Conservation (phyloP, 345 rosid species). For the Ailanthus altissimus region DNA sequence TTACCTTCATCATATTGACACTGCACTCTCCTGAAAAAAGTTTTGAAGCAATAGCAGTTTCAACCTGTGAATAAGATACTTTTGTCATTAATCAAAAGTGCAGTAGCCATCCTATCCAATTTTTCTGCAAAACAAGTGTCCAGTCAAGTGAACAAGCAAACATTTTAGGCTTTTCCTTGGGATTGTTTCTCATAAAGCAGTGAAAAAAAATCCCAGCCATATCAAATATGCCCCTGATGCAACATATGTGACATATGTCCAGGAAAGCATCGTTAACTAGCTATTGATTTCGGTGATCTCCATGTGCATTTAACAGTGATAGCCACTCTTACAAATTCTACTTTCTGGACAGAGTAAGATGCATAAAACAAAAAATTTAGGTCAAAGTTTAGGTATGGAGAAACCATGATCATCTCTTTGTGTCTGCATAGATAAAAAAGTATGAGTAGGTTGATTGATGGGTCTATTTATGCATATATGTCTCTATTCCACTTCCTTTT, state of each 20-base stretch:
- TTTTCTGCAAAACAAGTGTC: neutral
- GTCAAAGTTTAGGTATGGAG: neutral
- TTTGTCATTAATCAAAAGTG: conserved; percentile 2
- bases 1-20: conserved; percentile 61
- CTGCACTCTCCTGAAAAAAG: conserved; percentile 62
- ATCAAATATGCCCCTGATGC: conserved; percentile 2
- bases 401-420: neutral
- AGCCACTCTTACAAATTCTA: neutral
- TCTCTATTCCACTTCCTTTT: neutral
- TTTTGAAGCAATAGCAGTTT: conserved; percentile 64
- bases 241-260: neutral
- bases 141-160: neutral
- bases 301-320: neutral
- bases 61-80: conserved; percentile 51
- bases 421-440: neutral
- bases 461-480: neutral
- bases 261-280: neutral
- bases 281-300: neutral
- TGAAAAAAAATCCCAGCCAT: neutral
- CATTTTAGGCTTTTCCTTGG: neutral
- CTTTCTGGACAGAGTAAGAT: conserved; percentile 1
- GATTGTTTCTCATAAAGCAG: neutral
- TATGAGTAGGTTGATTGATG: neutral
- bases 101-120: conserved; percentile 2
- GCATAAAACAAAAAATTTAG: neutral